Percentiles rank a stretch among this genome's conserved stretches.
Conservation (phyloP, 768 basidiomycete species). For the Gymnopilus junonius region DNA sequence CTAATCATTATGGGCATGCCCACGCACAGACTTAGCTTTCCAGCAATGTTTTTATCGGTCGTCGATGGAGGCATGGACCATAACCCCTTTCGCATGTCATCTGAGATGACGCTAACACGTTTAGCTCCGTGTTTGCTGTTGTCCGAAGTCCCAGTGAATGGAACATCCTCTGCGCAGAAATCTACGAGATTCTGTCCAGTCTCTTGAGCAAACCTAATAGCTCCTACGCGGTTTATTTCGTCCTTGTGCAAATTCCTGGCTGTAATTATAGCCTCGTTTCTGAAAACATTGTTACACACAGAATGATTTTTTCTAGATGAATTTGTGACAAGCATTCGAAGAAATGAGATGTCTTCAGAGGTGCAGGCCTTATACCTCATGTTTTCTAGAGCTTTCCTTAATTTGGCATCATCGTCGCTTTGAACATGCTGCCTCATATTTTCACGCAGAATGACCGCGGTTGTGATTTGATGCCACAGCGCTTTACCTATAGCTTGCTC, state of each 20-base stretch:
- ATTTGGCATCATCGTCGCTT: conserved; percentile 25
- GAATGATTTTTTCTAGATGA: conserved; percentile 9
- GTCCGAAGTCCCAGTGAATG: too few relatives aligned
- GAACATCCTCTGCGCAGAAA: too few relatives aligned
- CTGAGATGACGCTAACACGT: background rate
- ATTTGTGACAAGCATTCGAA: conserved; percentile 24
- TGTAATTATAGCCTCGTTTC: conserved; percentile 40
- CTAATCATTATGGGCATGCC: conserved; percentile 39
- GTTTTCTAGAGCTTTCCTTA: conserved; percentile 23
- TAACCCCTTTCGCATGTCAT: conserved; percentile 16
- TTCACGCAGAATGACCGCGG: conserved; percentile 34
- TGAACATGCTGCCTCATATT: conserved; percentile 36
- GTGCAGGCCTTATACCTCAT: conserved; percentile 34
- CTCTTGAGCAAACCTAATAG: too few relatives aligned
- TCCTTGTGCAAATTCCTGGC: conserved; percentile 30
- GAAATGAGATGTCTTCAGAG: conserved; percentile 32
- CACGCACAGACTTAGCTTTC: conserved; percentile 22
- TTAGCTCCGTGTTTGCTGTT: background rate
- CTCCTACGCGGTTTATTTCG: too few relatives aligned
- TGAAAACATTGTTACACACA: conserved; percentile 21
- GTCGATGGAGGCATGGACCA: conserved; percentile 28
- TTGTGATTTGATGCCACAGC: conserved; percentile 34
- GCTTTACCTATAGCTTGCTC: conserved; percentile 25
- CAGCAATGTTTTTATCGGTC: conserved; percentile 29
- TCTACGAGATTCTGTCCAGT: too few relatives aligned